phyloP scores from a whole-genome alignment of 176 grass and related monocot species.

The Themeda triandra region DNA sequence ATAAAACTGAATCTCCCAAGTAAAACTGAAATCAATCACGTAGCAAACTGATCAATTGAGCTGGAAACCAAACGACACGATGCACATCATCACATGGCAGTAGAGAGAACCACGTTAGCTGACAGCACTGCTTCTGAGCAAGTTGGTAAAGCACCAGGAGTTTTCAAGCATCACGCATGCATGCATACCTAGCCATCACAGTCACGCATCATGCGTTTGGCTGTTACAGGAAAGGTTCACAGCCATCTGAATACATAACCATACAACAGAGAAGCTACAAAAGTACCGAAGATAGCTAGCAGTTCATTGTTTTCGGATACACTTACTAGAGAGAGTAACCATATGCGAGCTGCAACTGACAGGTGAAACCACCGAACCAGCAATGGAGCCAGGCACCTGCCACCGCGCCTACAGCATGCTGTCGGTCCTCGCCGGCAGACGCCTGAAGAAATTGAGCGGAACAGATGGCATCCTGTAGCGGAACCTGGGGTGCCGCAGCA shows the following conservation, averaged over 20 bases:
- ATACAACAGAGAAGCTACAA: background rate
- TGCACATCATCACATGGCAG: background rate
- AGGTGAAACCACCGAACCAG: background rate
- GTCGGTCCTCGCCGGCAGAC: conserved; percentile 62
- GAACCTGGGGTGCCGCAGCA: conserved; percentile 67
- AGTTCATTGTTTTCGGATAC: background rate
- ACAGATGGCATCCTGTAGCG: conserved; percentile 61
- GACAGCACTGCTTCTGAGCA: background rate
- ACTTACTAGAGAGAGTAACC: background rate
- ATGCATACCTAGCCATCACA: conserved; percentile 13
- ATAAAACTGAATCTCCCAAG: background rate
- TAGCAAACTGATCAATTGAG: background rate
- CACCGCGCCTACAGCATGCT: conserved; percentile 40
- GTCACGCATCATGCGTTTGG: conserved; percentile 3
- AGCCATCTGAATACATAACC: background rate
- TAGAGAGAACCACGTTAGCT: background rate
- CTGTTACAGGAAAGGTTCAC: conserved; percentile 15
- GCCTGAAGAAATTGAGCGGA: conserved; percentile 68
- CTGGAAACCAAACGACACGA: background rate
- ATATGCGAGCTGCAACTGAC: background rate
- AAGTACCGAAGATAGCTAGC: background rate
- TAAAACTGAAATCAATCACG: background rate
- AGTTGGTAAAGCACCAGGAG: background rate
- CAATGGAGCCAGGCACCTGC: background rate
- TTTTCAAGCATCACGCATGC: background rate